A percentile compares a stretch with the other conserved stretches of the same genome.
Conservation (phyloP, 2,329 filamentous ascomycete species). For the Gaeumannomyces sp. region DNA sequence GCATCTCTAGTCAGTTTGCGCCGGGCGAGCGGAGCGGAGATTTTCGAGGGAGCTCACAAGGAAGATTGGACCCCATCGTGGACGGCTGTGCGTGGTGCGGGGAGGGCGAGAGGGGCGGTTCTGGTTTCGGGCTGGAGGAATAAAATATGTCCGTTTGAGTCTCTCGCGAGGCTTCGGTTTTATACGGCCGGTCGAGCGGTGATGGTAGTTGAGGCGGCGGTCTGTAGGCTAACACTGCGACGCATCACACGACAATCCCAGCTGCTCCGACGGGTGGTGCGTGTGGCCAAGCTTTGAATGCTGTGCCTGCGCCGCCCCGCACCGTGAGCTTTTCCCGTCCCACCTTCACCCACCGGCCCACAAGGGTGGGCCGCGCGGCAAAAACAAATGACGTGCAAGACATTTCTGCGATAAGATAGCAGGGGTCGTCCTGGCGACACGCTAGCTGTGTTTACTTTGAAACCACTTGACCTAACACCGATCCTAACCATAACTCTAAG, state of each 20-base stretch:
- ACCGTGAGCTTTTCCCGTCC: background rate
- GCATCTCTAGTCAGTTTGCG: background rate
- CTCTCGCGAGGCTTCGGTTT: background rate
- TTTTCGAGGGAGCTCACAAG: conserved; percentile 29
- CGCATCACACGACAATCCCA: conserved; percentile 2
- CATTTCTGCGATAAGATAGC: conserved; percentile 7
- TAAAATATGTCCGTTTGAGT: background rate
- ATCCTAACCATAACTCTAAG: too few species aligned
- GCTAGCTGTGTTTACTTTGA: background rate
- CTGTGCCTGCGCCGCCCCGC: background rate
- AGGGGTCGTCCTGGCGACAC: conserved; percentile 2
- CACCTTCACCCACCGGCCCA: background rate
- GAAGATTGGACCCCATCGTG: conserved; percentile 42
- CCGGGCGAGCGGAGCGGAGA: background rate
- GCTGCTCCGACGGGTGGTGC: background rate
- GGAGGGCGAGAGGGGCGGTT: background rate
- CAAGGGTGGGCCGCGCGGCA: background rate
- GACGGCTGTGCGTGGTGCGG: background rate
- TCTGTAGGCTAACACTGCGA: background rate
- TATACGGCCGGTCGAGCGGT: background rate
- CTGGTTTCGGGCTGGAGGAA: background rate
- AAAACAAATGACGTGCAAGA: background rate
- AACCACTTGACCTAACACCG: too few species aligned
- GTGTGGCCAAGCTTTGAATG: conserved; percentile 3
- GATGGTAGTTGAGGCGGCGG: background rate